Percentiles rank a stretch among this genome's conserved stretches.
phyloP scores from a whole-genome alignment of 129 eudicot genomes.

The Helianthus tuberosus region DNA sequence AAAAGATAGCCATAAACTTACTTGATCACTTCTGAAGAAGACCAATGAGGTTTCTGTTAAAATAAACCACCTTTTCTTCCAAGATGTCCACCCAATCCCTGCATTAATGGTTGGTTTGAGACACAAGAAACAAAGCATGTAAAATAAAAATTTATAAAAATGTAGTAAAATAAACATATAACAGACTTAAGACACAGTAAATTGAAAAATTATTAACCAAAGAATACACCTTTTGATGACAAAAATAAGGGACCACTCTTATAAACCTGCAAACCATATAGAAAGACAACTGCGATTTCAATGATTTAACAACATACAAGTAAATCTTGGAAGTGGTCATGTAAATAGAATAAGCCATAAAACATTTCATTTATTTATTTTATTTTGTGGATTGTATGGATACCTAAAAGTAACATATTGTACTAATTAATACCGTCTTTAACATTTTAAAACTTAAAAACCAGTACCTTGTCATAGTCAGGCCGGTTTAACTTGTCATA shows the following conservation, averaged over 20 bases:
- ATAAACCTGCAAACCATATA: slow-evolving; percentile 65
- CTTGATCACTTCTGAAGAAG: slow-evolving; percentile 91
- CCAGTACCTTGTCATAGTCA: too few relatives aligned
- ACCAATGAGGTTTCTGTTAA: slow-evolving; percentile 86
- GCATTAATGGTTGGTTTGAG: slow-evolving; percentile 16
- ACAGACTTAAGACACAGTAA: neutral
- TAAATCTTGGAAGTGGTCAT: neutral
- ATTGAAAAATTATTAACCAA: neutral
- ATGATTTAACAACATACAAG: neutral
- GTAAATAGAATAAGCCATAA: too few relatives aligned
- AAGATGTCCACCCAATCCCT: slow-evolving; percentile 99
- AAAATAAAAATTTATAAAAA: neutral
- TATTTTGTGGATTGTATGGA: too few relatives aligned
- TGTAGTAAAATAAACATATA: neutral
- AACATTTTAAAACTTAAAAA: too few relatives aligned
- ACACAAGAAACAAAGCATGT: neutral
- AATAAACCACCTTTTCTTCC: slow-evolving; percentile 98
- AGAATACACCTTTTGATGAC: slow-evolving; percentile 79
- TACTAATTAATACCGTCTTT: too few relatives aligned
- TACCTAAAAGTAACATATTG: neutral
- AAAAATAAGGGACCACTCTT: slow-evolving; percentile 85
- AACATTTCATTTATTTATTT: too few relatives aligned
- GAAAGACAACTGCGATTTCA: neutral
- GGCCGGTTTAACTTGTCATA: too few relatives aligned
- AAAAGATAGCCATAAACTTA: slow-evolving; percentile 37